Evolutionary conservation across 1,284 basidiomycete genomes (phyloP), one percentile per base, ranked within the genome.

Genomic region (Pseudozyma flocculosa): DNA sequence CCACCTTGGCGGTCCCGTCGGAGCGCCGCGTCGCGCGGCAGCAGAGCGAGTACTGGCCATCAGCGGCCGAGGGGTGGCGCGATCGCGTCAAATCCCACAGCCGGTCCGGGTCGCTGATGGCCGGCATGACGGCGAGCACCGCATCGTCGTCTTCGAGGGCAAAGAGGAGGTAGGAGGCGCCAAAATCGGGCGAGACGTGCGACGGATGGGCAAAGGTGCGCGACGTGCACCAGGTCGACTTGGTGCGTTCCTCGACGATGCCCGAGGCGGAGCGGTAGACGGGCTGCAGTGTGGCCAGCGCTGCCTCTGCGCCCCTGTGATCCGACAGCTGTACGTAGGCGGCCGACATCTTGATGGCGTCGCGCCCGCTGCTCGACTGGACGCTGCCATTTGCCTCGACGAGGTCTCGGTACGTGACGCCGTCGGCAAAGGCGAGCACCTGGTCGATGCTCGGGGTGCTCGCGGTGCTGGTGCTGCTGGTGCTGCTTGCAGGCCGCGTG

Each of bases 161-260:
- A 14, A 65, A 40, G n/a, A 54, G 38, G 19, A 65, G 15, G 9
- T 60, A 39, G 21, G 45, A 53, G 22, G 44, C 32, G 10, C 36
- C 50, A 29, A 56, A 65, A 30, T 54, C 50, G 2, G 53, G 9
- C 1, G 61, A 61, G 17, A 64, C 42, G 17, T 60, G 49, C n/a
- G 23, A 13, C 1, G 59, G 48, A 17, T 48, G 51, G 15, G 18
- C 32, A 19, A 64, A 56, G 22, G 44, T 53, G 32, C 61, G 48
- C 2, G 61, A 64, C 1, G 61, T 64, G 49, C 58, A 61, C 61
- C 61, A 64, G 2, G 50, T 60, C 13, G 56, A 64, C 22, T 64
- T 64, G 36, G 61, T 64, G n/a, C 61, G 49, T 39, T 64, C 61
- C 14, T 60, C 36, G 26, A 63, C 50, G 17, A 67, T 30, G 18